phyloP scores from a whole-genome alignment of 1,284 basidiomycete species.

The Ganoderma lucidum region DNA sequence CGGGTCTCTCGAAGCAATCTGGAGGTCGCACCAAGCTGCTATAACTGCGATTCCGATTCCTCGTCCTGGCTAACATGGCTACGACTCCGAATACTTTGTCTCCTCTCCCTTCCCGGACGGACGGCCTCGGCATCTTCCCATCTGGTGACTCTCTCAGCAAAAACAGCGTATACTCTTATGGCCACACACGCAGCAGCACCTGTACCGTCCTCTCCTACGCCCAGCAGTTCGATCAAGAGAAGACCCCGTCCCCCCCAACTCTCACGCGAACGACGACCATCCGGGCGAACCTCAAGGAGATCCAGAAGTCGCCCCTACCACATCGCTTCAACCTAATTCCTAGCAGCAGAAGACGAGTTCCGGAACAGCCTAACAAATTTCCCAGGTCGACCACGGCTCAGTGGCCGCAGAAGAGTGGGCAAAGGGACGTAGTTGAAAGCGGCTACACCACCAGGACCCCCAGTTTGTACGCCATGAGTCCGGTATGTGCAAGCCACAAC shows the following conservation, averaged over 20 bases:
- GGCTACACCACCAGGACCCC: background rate
- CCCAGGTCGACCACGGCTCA: slow-evolving; percentile 15
- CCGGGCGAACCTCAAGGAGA: slow-evolving; percentile 28
- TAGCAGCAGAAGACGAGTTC: slow-evolving; percentile 9
- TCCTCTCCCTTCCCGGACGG: slow-evolving; percentile 23
- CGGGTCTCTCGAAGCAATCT: background rate
- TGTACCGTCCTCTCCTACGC: slow-evolving; percentile 27
- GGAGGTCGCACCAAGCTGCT: background rate
- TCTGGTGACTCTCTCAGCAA: slow-evolving; percentile 16
- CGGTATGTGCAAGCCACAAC: background rate
- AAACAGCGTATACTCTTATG: slow-evolving; percentile 20
- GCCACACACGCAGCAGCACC: slow-evolving; percentile 25
- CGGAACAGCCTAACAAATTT: background rate
- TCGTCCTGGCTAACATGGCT: background rate
- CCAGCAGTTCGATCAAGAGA: slow-evolving; percentile 6
- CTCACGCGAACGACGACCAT: slow-evolving; percentile 23
- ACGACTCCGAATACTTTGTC: slow-evolving; percentile 12
- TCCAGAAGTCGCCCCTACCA: slow-evolving; percentile 28
- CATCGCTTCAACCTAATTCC: slow-evolving; percentile 30
- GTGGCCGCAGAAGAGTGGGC: slow-evolving; percentile 7
- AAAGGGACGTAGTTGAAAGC: background rate
- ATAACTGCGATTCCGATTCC: background rate
- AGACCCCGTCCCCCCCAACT: background rate
- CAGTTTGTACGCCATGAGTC: slow-evolving; percentile 9
- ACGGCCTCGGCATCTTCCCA: slow-evolving; percentile 25